These are phyloP conservation scores for Cladosporium sp. DNA, from an alignment of 2,329 filamentous ascomycete species.

Conservation along the genomic window DNA sequence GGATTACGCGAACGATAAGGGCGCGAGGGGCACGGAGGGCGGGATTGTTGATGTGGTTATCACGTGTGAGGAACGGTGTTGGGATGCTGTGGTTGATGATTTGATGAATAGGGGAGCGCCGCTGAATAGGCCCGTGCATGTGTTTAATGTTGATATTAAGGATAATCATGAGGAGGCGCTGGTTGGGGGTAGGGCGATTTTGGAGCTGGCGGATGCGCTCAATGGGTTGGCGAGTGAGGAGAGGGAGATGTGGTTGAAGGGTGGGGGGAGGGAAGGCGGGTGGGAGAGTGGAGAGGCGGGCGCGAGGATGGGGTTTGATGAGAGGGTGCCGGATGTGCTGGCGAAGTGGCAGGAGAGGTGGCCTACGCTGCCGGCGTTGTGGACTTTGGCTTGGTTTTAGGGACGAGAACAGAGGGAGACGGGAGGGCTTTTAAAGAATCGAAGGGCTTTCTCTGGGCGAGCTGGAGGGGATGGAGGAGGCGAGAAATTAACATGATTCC, in stretches of 20 bases:
- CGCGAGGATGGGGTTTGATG: constrained; percentile 77
- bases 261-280: constrained; percentile 41
- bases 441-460: too few species aligned
- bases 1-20: constrained; percentile 63
- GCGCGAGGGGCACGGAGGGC: constrained; percentile 75
- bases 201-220: constrained; percentile 81
- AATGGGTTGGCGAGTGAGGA: constrained; percentile 79
- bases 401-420: too few species aligned
- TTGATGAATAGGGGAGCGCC: constrained; percentile 79
- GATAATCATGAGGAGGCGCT: constrained; percentile 97
- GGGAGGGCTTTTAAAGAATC: too few species aligned
- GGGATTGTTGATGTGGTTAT: constrained; percentile 92
- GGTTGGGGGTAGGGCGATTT: constrained; percentile 83
- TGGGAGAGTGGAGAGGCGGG: constrained; percentile 69
- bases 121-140: constrained; percentile 88
- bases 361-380: constrained; percentile 85
- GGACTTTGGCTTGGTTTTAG: constrained; percentile 94
- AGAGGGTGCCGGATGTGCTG: constrained; percentile 86
- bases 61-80: constrained; percentile 96
- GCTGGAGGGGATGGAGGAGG: too few species aligned
- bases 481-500: too few species aligned
- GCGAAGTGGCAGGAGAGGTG: constrained; percentile 92
- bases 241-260: constrained; percentile 66
- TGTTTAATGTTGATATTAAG: constrained; percentile 97
- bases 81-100: constrained; percentile 96